Conservation (phyloP, 768 basidiomycete species). For the Amanita rubescens region DNA sequence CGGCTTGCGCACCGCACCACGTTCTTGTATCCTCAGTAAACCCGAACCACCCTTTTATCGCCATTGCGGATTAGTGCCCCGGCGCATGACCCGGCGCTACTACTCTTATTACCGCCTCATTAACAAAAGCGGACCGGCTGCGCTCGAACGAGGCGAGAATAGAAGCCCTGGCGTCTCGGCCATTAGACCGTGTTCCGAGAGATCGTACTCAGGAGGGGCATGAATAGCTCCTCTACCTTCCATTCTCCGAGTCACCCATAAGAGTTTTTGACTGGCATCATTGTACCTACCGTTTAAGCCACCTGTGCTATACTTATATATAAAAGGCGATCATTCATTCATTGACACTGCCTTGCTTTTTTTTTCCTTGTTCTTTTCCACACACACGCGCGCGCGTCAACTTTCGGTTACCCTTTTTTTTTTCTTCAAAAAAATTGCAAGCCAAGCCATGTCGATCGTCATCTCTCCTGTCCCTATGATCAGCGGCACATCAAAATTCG, state of each 20-base stretch:
- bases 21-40: background rate
- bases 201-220: background rate
- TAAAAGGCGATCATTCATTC: background rate
- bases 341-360: background rate
- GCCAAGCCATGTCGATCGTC: background rate
- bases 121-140: background rate
- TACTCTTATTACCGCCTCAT: background rate
- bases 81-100: background rate
- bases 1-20: background rate
- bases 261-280: background rate
- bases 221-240: background rate
- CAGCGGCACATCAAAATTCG: constrained; percentile 24
- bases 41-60: background rate
- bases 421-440: background rate
- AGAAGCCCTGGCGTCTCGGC: background rate
- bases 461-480: constrained; percentile 2
- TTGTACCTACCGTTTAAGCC: background rate
- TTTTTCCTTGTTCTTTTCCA: background rate
- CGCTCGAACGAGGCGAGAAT: background rate
- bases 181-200: background rate
- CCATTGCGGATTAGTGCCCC: background rate
- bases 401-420: background rate
- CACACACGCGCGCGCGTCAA: background rate
- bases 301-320: background rate
- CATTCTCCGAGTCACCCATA: background rate